These are phyloP conservation scores for Fusarium stilboides DNA, from an alignment of 2,329 filamentous ascomycete species.

Conservation along the genomic window DNA sequence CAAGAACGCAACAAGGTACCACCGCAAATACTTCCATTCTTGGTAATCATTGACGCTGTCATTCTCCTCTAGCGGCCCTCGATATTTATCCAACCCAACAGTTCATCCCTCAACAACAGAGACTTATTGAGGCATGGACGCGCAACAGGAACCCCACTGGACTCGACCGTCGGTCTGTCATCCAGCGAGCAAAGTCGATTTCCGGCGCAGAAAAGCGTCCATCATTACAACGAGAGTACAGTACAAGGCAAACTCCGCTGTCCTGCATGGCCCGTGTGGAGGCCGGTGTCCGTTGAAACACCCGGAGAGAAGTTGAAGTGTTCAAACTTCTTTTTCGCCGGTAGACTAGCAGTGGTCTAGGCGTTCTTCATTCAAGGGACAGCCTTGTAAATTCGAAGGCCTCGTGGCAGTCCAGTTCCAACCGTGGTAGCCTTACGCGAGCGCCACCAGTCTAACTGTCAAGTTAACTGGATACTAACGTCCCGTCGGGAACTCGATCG, in stretches of 20 bases:
- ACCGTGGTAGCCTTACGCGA: conserved; percentile 38
- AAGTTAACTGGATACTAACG: conserved; percentile 25
- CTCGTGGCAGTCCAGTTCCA: conserved; percentile 15
- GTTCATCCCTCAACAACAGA: conserved; percentile 7
- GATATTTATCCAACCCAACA: not conserved
- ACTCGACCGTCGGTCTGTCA: conserved; percentile 8
- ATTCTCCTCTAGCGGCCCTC: not conserved
- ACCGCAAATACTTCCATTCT: conserved; percentile 3
- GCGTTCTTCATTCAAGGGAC: conserved; percentile 36
- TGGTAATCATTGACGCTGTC: not conserved
- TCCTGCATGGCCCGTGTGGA: conserved; percentile 36
- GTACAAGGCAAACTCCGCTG: conserved; percentile 24
- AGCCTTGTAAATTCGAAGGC: conserved; percentile 41
- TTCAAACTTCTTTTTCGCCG: conserved; percentile 28
- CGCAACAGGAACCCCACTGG: conserved; percentile 10
- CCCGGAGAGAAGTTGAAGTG: conserved; percentile 13
- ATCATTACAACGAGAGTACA: conserved; percentile 26
- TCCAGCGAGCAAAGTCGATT: conserved; percentile 6
- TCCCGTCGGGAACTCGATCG: conserved; percentile 33
- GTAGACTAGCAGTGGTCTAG: conserved; percentile 34
- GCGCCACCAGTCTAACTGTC: conserved; percentile 37
- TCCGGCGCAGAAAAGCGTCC: conserved; percentile 39
- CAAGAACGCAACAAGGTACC: conserved; percentile 3
- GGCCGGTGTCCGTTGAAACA: conserved; percentile 29
- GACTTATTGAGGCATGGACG: conserved; percentile 10